Percentiles rank a stretch among this genome's conserved stretches.
These are phyloP conservation scores for Borovskyia barvae DNA, from an alignment of 208 protist species.

Conservation along the genomic window DNA sequence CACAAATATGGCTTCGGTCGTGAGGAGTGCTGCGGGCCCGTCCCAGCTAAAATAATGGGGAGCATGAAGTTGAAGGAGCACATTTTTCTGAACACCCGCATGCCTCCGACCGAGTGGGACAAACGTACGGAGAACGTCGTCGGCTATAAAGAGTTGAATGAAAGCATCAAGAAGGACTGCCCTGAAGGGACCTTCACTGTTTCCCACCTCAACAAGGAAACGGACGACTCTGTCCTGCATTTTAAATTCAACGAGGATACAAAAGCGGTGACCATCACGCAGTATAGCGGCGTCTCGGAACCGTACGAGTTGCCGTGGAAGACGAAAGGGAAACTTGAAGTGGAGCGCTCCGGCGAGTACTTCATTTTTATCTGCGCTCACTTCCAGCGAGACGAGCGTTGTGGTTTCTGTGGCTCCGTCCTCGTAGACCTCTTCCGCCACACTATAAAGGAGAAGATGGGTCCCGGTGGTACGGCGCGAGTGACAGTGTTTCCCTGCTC, in stretches of 20 bases:
- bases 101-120: conserved; percentile 65
- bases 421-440: conserved; percentile 79
- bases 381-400: conserved; percentile 73
- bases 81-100: conserved; percentile 67
- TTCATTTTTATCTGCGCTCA: conserved; percentile 90
- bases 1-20: conserved; percentile 73
- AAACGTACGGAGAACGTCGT: conserved; percentile 65
- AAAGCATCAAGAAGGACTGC: conserved; percentile 16
- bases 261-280: conserved; percentile 44
- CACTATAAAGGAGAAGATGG: conserved; percentile 36
- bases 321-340: conserved; percentile 56
- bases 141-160: conserved; percentile 46
- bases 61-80: conserved; percentile 83
- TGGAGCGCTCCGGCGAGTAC: conserved; percentile 73
- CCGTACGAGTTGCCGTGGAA: conserved; percentile 66
- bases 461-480: conserved; percentile 22
- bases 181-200: conserved; percentile 50
- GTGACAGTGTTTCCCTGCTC: conserved; percentile 74
- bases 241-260: conserved; percentile 42
- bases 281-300: conserved; percentile 47
- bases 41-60: conserved; percentile 62
- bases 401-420: conserved; percentile 87
- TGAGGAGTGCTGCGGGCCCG: conserved; percentile 80
- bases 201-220: conserved; percentile 29
- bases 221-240: conserved; percentile 63